Conservation (phyloP, 108 stramenopile genomes). For the Skeletonema menzelii region DNA sequence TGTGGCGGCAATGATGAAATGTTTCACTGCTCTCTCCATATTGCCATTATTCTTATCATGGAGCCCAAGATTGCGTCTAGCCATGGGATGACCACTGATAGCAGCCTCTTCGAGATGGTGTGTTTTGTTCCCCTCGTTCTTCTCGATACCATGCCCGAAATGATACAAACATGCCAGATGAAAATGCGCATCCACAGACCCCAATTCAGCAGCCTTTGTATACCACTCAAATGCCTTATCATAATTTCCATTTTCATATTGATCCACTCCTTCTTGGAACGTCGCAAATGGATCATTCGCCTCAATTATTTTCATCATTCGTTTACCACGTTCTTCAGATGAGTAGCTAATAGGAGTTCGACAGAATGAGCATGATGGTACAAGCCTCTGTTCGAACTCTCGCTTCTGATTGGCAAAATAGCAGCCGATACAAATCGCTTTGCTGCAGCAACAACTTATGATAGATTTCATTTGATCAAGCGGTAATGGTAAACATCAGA, state of each 20-base stretch:
- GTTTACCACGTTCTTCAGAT: neutral
- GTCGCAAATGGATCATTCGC: slow-evolving; percentile 1
- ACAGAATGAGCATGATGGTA: neutral
- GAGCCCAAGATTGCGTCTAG: neutral
- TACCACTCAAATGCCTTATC: neutral
- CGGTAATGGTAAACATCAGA: neutral
- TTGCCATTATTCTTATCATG: neutral
- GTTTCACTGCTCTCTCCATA: neutral
- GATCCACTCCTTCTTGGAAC: neutral
- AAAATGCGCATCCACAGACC: neutral
- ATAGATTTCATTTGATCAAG: neutral
- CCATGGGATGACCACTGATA: neutral
- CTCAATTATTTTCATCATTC: neutral
- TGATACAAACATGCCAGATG: neutral
- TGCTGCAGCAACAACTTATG: neutral
- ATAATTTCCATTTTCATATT: neutral
- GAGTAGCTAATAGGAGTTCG: neutral
- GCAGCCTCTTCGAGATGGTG: neutral
- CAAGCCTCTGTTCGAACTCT: neutral
- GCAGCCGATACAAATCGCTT: neutral
- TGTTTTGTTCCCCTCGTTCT: neutral
- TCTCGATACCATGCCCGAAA: neutral
- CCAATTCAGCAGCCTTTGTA: slow-evolving; percentile 5
- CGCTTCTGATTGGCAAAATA: neutral
- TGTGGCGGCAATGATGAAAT: neutral